Evolutionary conservation across 2,329 filamentous ascomycete genomes (phyloP), one percentile per base, ranked within the genome.

Genomic region (Amylocarpus encephaloides): DNA sequence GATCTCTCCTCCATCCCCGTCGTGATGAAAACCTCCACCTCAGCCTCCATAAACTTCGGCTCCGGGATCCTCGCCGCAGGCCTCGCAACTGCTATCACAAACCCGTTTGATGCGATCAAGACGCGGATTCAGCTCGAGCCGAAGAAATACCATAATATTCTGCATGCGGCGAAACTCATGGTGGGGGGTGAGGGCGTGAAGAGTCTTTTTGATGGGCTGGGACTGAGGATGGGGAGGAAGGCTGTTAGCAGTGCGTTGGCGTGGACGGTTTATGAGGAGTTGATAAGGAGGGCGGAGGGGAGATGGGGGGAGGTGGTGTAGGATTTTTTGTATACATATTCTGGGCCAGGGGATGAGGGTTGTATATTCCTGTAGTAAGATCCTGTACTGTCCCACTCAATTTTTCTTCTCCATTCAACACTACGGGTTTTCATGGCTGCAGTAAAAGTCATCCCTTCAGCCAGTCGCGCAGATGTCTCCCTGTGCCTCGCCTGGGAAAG

Each of bases 91-190:
- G 84, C 85, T 3, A 76, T 97, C 34, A 96, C 93, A 7, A 98
- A 98, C 67, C 93, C 93, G 0, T 97, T 97, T 63, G 93, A 98
- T 69, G 90, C 90, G 1, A 83, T 97, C 68, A 98, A 98, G 73
- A 98, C 93, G 18, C 76, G 93, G 44, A 82, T 98, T 59, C 93
- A 98, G 71, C 75, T 98, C 32, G 88, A 94, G 73, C 93, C 93
- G 3, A 75, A 74, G 6, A 77, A 80, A 50, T 98, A 97, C 65
- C 76, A 77, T 32, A 96, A 97, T 63, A 88, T 92, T 77, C 68
- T 87, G 58, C 82, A 86, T 54, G 89, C 91, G 0, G 82, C 78
- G 36, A 78, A 75, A 62, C 77, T 82, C 64, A 95, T 98, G 86
- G 67, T 97, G 3, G 69, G 71, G 1, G 86, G 95, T 61, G 92